Percentiles rank a stretch among this genome's conserved stretches.
Conservation (phyloP, 805 yeast genomes). For the Brettanomyces sp. region DNA sequence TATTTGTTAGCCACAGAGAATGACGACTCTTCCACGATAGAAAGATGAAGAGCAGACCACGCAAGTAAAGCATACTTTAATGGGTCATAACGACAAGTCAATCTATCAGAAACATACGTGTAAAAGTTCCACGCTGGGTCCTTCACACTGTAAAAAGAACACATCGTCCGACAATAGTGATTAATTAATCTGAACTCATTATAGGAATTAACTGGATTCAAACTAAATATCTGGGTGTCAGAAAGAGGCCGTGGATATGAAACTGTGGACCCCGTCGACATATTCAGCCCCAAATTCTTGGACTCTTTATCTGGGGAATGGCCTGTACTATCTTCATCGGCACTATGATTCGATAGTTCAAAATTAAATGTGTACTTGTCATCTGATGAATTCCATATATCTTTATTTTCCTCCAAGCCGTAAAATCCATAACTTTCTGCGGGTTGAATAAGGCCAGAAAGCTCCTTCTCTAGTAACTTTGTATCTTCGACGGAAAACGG, state of each 20-base stretch:
- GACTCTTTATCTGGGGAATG: not conserved
- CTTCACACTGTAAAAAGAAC: not conserved
- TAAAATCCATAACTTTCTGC: not conserved
- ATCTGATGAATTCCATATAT: not conserved
- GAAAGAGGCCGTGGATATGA: not conserved
- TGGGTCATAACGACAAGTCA: not conserved
- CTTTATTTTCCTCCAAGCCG: not conserved
- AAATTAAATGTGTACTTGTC: not conserved
- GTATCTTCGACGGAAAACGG: not conserved
- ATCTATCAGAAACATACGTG: not conserved
- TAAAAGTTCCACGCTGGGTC: constrained; percentile 1
- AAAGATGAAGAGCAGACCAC: constrained; percentile 1
- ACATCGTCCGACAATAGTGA: not conserved
- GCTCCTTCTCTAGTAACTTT: not conserved
- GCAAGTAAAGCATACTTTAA: constrained; percentile 1
- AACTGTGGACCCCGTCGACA: not conserved
- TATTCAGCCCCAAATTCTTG: not conserved
- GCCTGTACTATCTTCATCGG: not conserved
- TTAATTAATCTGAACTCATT: constrained; percentile 1
- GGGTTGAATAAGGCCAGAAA: not conserved
- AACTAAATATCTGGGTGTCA: not conserved
- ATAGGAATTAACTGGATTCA: not conserved
- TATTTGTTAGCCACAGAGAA: not conserved
- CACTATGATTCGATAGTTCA: not conserved
- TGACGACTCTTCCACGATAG: not conserved